Percentiles rank a stretch among this genome's conserved stretches.
These are phyloP conservation scores for Hypomontagnella submonticulosa DNA, from an alignment of 495 filamentous ascomycete species.

Conservation along the genomic window DNA sequence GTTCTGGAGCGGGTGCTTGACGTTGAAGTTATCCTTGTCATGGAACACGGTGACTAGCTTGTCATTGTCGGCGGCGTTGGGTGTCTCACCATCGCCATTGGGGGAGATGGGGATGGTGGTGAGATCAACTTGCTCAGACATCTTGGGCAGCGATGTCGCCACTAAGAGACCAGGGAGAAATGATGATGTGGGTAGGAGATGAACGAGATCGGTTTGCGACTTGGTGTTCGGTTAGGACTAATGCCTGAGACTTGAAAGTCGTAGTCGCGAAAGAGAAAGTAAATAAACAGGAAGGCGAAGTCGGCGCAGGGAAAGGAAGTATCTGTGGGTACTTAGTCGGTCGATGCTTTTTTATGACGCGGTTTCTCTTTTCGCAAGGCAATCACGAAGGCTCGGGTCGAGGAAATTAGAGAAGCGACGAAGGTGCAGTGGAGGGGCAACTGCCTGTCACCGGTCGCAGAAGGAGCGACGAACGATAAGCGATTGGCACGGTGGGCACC, in stretches of 20 bases:
- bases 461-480: constrained; percentile 3
- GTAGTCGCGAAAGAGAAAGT: too few relatives aligned
- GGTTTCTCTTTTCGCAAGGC: constrained; percentile 5
- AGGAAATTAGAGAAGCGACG: constrained; percentile 1
- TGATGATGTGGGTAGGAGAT: constrained; percentile 8
- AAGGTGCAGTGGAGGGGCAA: constrained; percentile 26
- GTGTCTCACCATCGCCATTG: constrained; percentile 54
- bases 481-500: neutral
- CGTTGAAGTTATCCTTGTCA: constrained; percentile 97
- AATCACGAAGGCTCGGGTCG: constrained; percentile 7
- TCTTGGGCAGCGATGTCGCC: constrained; percentile 44
- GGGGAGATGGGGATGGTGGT: constrained; percentile 80
- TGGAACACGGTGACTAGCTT: constrained; percentile 93
- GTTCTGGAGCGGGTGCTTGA: constrained; percentile 96
- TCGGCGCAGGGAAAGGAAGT: neutral
- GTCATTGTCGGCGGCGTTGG: constrained; percentile 52
- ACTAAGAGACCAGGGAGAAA: neutral
- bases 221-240: neutral
- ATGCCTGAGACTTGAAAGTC: too few relatives aligned
- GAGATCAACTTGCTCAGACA: constrained; percentile 66
- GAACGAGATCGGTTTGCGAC: constrained; percentile 6
- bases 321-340: neutral
- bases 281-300: too few relatives aligned
- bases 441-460: constrained; percentile 19
- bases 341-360: constrained; percentile 7